These are phyloP conservation scores for Pseudogymnoascus sp. DNA, from an alignment of 2,329 filamentous ascomycete species.

Conservation along the genomic window DNA sequence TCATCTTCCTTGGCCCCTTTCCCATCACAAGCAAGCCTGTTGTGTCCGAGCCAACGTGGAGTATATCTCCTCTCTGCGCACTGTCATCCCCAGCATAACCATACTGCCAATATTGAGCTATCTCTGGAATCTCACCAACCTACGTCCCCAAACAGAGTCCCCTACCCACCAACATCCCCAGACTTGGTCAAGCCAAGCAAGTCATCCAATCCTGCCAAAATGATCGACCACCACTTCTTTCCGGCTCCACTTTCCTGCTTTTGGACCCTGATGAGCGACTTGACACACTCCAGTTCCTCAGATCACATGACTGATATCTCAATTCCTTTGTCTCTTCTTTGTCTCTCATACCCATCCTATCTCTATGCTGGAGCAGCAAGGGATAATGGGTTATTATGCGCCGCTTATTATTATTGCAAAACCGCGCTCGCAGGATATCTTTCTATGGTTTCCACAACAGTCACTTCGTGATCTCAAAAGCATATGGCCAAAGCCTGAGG, in stretches of 20 bases:
- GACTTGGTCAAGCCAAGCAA: neutral
- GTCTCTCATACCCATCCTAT: neutral
- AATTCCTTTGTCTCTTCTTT: neutral
- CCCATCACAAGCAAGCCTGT: neutral
- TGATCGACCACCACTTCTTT: neutral
- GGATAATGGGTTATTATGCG: neutral
- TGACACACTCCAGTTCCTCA: neutral
- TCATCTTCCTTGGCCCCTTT: neutral
- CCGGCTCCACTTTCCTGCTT: conserved; percentile 5
- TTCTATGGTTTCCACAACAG: neutral
- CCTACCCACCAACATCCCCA: neutral
- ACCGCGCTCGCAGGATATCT: neutral
- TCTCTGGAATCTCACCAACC: neutral
- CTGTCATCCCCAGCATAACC: neutral
- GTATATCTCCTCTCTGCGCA: neutral
- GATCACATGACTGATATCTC: neutral
- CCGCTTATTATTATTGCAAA: neutral
- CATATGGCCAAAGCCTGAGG: neutral
- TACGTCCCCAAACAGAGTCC: neutral
- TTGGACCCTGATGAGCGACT: neutral
- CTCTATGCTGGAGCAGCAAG: neutral
- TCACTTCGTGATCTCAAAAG: neutral
- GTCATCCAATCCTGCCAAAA: neutral
- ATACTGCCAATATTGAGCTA: neutral
- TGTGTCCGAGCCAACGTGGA: neutral